Evolutionary conservation across 2,329 filamentous ascomycete species (phyloP).

Genomic region (Fusarium vanettenii): DNA sequence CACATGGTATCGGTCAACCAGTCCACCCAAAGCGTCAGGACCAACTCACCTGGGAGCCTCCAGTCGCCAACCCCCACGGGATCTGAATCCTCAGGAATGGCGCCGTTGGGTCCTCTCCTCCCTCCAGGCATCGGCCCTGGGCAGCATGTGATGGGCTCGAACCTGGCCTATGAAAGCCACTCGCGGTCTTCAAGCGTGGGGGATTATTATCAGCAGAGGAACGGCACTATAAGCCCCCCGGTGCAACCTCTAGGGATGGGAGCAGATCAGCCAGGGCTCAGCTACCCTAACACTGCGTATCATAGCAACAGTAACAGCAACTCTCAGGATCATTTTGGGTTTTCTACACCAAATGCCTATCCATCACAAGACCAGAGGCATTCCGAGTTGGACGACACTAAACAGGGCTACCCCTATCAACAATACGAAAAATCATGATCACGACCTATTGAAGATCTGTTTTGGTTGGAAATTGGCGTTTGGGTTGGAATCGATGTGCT

Average conservation of each 20-base stretch:
- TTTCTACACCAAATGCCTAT: constrained; percentile 33
- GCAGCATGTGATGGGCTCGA: constrained; percentile 16
- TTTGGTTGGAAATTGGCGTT: background rate
- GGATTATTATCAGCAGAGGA: constrained; percentile 15
- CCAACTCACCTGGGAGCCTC: constrained; percentile 11
- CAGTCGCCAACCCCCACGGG: constrained; percentile 28
- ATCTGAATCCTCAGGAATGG: constrained; percentile 22
- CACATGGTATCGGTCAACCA: constrained; percentile 26
- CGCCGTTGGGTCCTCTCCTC: constrained; percentile 27
- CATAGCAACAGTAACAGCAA: constrained; percentile 32
- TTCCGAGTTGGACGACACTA: constrained; percentile 20
- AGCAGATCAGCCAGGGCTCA: constrained; percentile 16
- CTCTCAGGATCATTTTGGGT: constrained; percentile 36
- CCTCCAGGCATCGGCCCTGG: constrained; percentile 19
- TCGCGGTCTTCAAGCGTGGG: constrained; percentile 21
- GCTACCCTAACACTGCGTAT: constrained; percentile 35
- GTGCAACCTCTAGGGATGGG: background rate
- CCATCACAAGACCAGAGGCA: constrained; percentile 9
- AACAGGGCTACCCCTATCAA: constrained; percentile 14
- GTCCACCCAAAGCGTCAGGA: constrained; percentile 28
- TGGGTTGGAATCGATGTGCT: constrained; percentile 18
- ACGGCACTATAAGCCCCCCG: constrained; percentile 6
- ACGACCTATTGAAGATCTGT: background rate
- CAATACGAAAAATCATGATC: constrained; percentile 10
- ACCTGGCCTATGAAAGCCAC: constrained; percentile 10